Conservation (phyloP, 2,329 filamentous ascomycete species). For the Drechslerella coelobrocha region DNA sequence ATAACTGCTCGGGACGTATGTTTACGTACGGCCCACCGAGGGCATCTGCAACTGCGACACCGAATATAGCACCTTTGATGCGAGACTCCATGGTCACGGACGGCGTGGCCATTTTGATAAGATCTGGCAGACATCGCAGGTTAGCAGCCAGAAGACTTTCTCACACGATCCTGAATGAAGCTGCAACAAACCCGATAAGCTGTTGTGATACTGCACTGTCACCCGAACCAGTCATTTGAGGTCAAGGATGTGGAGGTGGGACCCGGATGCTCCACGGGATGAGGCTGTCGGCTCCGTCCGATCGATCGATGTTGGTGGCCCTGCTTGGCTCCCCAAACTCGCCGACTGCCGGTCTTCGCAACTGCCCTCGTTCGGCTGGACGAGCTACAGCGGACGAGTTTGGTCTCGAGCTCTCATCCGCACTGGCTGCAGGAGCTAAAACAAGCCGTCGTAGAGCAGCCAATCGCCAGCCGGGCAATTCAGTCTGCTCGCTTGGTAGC, state of each 20-base stretch:
- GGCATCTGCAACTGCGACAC: constrained; percentile 60
- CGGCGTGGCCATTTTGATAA: constrained; percentile 13
- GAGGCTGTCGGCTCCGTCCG: constrained; percentile 40
- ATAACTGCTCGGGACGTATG: neutral
- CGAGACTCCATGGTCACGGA: constrained; percentile 27
- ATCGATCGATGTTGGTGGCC: neutral
- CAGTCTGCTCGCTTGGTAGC: constrained; percentile 2
- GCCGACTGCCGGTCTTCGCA: constrained; percentile 23
- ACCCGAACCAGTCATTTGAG: neutral
- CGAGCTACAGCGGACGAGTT: neutral
- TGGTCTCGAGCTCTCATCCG: neutral
- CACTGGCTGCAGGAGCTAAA: constrained; percentile 8
- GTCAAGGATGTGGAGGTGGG: neutral
- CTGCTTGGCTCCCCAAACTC: constrained; percentile 15
- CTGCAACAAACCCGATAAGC: neutral
- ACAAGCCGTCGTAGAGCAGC: constrained; percentile 1
- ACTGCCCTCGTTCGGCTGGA: neutral
- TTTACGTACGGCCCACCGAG: constrained; percentile 58
- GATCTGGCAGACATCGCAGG: neutral
- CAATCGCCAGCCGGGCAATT: constrained; percentile 6
- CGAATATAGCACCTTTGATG: constrained; percentile 56
- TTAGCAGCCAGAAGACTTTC: neutral
- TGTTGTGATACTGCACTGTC: too few species aligned
- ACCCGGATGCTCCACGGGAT: too few species aligned
- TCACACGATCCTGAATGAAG: neutral